Evolutionary conservation across 169 alveolate species (phyloP).

Genomic region (Plasmodium gallinaceum): DNA sequence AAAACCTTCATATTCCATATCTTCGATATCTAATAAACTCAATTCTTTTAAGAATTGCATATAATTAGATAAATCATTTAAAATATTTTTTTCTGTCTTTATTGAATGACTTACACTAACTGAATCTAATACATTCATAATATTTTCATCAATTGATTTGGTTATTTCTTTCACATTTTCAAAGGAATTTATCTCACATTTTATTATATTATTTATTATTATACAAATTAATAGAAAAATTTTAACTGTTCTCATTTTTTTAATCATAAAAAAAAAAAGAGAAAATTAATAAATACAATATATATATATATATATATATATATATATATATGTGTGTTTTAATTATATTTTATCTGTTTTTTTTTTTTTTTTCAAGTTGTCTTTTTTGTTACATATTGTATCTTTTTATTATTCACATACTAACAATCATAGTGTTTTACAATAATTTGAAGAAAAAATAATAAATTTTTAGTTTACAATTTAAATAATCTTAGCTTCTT

Average conservation of each 20-base stretch:
- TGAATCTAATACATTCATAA: constrained; percentile 40
- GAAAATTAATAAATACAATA: background rate
- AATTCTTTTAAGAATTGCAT: constrained; percentile 31
- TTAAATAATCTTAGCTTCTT: too few species aligned
- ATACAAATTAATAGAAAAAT: too few species aligned
- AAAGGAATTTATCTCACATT: background rate
- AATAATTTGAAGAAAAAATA: too few species aligned
- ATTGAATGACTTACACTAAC: constrained; percentile 12
- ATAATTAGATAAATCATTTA: constrained; percentile 27
- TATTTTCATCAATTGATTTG: background rate
- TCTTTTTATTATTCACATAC: too few species aligned
- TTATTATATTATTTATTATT: background rate
- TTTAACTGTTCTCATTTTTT: background rate
- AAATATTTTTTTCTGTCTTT: constrained; percentile 25
- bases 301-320: constrained; percentile 11
- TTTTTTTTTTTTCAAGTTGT: background rate
- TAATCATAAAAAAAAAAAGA: background rate
- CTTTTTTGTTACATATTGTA: background rate
- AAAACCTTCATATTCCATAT: constrained; percentile 25
- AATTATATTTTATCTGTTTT: background rate
- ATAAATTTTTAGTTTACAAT: too few species aligned
- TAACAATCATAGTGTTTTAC: too few species aligned
- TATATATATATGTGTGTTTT: background rate
- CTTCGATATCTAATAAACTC: constrained; percentile 7
- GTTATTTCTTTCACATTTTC: background rate